Percentiles rank a stretch among this genome's conserved stretches.
Evolutionary conservation across 257 asterid genomes (phyloP).

Genomic region (Primulina eburnea): DNA sequence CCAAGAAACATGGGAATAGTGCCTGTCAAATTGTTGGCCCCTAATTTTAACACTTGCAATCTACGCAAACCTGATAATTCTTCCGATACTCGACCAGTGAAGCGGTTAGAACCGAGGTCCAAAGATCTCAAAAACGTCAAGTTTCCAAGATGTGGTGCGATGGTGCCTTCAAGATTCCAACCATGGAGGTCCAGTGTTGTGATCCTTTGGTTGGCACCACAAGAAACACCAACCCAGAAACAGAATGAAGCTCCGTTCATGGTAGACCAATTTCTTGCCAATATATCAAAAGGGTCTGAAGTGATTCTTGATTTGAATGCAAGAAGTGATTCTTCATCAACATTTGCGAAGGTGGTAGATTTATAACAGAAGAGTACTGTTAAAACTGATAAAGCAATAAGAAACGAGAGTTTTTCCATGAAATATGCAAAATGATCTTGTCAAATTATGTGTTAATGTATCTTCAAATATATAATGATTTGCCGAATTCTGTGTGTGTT

Average conservation of each 20-base stretch:
- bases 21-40: not conserved
- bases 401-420: no score
- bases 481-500: no score
- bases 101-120: slow-evolving; percentile 4
- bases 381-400: no score
- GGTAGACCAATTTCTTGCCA: not conserved
- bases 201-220: not conserved
- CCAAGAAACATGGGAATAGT: not conserved
- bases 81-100: no score
- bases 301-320: slow-evolving; percentile 14
- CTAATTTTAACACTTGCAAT: not conserved
- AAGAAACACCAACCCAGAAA: not conserved
- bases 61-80: no score
- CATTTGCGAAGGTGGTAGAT: no score
- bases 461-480: no score
- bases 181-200: not conserved
- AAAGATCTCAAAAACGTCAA: slow-evolving; percentile 2
- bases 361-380: no score
- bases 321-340: not conserved
- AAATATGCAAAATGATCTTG: no score
- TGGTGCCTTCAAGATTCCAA: not conserved
- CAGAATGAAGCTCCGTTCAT: not conserved
- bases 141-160: slow-evolving; percentile 14
- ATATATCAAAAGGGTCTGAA: not conserved
- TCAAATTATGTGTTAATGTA: no score